Evolutionary conservation across 1,284 basidiomycete species (phyloP).

Genomic region (Tremellales sp.): DNA sequence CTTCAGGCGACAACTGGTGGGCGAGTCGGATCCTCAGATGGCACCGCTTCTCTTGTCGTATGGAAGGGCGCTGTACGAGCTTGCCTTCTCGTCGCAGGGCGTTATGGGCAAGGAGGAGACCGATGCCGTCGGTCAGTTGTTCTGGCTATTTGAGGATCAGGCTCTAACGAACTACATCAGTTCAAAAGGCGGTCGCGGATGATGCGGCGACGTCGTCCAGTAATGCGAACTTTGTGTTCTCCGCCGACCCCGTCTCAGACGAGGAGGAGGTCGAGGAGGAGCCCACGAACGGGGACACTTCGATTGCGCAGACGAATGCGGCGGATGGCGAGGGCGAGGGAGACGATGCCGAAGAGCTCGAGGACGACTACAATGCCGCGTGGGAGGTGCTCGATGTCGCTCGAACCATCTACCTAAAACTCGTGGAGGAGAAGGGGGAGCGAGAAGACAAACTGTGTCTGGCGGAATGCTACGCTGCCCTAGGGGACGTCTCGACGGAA

Average conservation of each 20-base stretch:
- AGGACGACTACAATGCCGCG: slow-evolving; percentile 90
- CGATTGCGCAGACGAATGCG: slow-evolving; percentile 2
- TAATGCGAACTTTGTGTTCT: slow-evolving; percentile 42
- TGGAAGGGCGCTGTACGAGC: slow-evolving; percentile 80
- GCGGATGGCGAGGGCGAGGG: slow-evolving; percentile 18
- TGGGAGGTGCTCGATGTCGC: slow-evolving; percentile 91
- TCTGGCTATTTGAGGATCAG: not conserved
- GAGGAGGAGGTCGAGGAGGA: slow-evolving; percentile 30
- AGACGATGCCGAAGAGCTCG: slow-evolving; percentile 55
- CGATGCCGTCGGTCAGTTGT: slow-evolving; percentile 42
- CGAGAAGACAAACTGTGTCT: slow-evolving; percentile 59
- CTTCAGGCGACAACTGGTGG: slow-evolving; percentile 63
- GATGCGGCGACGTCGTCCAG: slow-evolving; percentile 5
- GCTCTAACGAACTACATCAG: slow-evolving; percentile 1
- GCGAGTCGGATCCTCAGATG: slow-evolving; percentile 68
- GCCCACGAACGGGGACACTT: slow-evolving; percentile 7
- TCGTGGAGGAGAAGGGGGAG: slow-evolving; percentile 30
- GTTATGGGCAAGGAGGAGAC: slow-evolving; percentile 79
- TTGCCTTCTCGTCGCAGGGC: slow-evolving; percentile 71
- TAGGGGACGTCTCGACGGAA: slow-evolving; percentile 84
- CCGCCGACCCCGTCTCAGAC: slow-evolving; percentile 30
- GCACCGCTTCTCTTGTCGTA: slow-evolving; percentile 82
- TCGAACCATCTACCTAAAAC: slow-evolving; percentile 71
- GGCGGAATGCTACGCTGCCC: slow-evolving; percentile 74
- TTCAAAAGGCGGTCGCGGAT: slow-evolving; percentile 11